Evolutionary conservation across 148 eudicot genomes (phyloP).

Genomic region (Rhododendron ferrugineum): DNA sequence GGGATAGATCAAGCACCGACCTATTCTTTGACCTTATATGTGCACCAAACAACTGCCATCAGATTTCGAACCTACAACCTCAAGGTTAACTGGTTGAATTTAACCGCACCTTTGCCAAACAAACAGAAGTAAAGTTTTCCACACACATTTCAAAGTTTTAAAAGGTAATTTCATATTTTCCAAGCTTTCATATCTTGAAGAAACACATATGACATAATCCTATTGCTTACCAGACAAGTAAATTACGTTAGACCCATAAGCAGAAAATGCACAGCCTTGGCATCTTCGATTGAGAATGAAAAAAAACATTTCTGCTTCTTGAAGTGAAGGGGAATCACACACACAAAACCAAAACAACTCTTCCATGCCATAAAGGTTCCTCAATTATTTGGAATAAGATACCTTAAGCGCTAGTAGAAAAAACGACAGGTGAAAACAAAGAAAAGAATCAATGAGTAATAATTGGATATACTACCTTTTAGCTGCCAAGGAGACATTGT

Average conservation of each 20-base stretch:
- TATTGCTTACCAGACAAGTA: background rate
- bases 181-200: background rate
- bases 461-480: background rate
- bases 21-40: background rate
- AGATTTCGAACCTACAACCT: background rate
- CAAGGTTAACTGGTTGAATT: background rate
- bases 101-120: background rate
- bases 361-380: background rate
- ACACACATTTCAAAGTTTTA: background rate
- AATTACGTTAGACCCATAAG: background rate
- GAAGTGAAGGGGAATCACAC: background rate
- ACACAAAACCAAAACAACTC: background rate
- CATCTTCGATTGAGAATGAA: background rate
- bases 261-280: background rate
- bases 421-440: background rate
- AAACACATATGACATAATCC: background rate
- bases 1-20: background rate
- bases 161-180: background rate
- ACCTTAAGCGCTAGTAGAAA: background rate
- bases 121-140: background rate
- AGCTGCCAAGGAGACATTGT: background rate
- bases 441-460: background rate
- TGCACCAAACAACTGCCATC: background rate
- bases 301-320: background rate
- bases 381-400: background rate